Conservation (phyloP, 306 rosid genomes). For the Begonia peltatifolia region DNA sequence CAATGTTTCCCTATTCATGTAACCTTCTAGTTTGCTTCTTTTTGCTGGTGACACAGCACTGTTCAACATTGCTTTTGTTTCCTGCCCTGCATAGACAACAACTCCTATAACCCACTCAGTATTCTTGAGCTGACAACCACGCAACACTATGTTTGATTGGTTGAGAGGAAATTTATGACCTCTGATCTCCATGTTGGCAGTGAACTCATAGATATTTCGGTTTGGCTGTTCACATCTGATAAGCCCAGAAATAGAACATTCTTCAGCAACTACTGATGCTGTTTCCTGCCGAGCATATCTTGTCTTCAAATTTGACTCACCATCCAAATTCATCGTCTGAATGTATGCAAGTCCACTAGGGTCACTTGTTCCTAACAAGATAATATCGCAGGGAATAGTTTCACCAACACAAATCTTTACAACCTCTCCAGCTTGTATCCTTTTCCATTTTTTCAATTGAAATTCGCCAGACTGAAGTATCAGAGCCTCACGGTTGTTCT, state of each 20-base stretch:
- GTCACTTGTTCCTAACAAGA: conserved; percentile 93
- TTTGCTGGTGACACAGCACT: conserved; percentile 89
- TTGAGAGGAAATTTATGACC: conserved; percentile 55
- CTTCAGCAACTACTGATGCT: conserved; percentile 38
- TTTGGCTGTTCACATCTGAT: conserved; percentile 84
- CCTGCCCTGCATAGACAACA: conserved; percentile 95
- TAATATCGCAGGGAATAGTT: conserved; percentile 87
- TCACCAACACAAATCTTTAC: conserved; percentile 70
- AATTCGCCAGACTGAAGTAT: conserved; percentile 51
- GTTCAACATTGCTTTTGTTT: conserved; percentile 94
- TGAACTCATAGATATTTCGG: conserved; percentile 85
- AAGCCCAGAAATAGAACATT: conserved; percentile 41
- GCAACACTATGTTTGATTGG: conserved; percentile 86
- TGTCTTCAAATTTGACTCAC: conserved; percentile 94
- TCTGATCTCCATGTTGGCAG: conserved; percentile 77
- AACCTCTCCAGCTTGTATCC: conserved; percentile 74
- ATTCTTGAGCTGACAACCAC: conserved; percentile 98
- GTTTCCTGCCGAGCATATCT: conserved; percentile 94
- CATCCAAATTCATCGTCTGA: conserved; percentile 98
- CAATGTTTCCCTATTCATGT: conserved; percentile 90
- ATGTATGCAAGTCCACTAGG: conserved; percentile 90
- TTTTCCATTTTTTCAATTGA: conserved; percentile 55
- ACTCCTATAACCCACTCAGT: conserved; percentile 92
- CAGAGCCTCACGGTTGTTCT: conserved; percentile 66
- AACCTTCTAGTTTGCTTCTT: conserved; percentile 77